Evolutionary conservation across 1,284 basidiomycete genomes (phyloP), one percentile per base, ranked within the genome.

Genomic region (Vanrija humicola): DNA sequence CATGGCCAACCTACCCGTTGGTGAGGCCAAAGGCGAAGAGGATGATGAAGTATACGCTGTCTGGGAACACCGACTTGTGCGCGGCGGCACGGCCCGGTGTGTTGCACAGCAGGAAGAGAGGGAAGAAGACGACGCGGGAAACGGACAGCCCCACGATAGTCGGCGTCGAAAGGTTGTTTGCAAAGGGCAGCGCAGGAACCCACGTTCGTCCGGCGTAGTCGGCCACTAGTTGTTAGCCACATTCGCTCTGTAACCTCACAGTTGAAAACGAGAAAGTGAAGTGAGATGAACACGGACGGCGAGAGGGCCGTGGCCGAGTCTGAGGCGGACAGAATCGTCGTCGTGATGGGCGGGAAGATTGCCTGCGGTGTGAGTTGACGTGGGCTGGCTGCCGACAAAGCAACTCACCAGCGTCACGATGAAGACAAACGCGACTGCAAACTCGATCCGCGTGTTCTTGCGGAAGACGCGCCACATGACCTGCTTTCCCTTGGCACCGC

Each of bases 101-200:
- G 69, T 94, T 94, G 80, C 90, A 94, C 69, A 87, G 80, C 19
- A 94, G 81, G 75, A 94, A 87, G 43, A 93, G 68, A 25, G 89
- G 89, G 55, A 94, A 83, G 76, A 94, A 93, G 12, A 75, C 38
- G 0, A 86, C 87, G 44, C 90, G 84, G 3, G 82, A 72, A 39
- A 88, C 70, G 19, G 90, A 86, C 40, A 90, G 74, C 3, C 69
- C 8, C 19, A 62, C 44, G 28, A 61, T 42, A 15, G 23, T 46
- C 10, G 23, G 16, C 29, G 47, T 44, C 2, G 38, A 44, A 9
- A 62, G 39, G 21, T n/a, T 23, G 25, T 55, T 43, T 12, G 60
- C 67, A 14, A 89, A 72, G 1, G 86, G 84, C 62, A 88, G 80
- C 4, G 86, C 82, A 65, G 88, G 89, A 48, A 86, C 69, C 54